Evolutionary conservation across 78 protist species (phyloP).

Genomic region (Protostelium mycophagum): DNA sequence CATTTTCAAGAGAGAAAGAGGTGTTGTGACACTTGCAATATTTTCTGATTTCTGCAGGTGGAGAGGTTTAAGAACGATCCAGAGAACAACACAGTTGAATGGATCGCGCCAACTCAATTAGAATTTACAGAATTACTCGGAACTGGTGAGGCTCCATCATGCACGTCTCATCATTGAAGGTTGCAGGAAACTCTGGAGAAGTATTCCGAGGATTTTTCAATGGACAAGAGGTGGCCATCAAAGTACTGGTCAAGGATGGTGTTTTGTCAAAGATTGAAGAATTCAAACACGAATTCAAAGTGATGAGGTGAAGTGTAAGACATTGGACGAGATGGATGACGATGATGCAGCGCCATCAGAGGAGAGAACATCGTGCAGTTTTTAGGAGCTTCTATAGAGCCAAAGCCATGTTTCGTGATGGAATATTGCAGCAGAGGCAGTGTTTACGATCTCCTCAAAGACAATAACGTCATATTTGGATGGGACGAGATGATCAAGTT

Average conservation of each 20-base stretch:
- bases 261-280: conserved; percentile 41
- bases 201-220: conserved; percentile 52
- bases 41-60: background rate
- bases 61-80: background rate
- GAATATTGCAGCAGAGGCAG: conserved; percentile 53
- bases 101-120: background rate
- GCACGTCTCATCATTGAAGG: background rate
- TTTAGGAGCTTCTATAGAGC: conserved; percentile 55
- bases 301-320: conserved; percentile 34
- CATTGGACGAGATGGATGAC: background rate
- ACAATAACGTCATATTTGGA: conserved; percentile 25
- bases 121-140: background rate
- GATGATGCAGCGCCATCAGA: background rate
- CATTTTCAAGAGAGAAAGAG: background rate
- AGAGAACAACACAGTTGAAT: background rate
- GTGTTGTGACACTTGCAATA: background rate
- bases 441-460: conserved; percentile 21
- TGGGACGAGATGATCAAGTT: conserved; percentile 50
- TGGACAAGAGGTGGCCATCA: conserved; percentile 47
- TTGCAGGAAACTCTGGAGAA: conserved; percentile 19
- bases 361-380: conserved; percentile 24
- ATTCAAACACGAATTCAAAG: conserved; percentile 52
- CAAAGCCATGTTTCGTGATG: conserved; percentile 58
- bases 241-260: conserved; percentile 34
- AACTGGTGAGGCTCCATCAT: background rate